Base-by-base conservation (phyloP, 495 filamentous ascomycete genomes). In the Cercophora scortea region DNA sequence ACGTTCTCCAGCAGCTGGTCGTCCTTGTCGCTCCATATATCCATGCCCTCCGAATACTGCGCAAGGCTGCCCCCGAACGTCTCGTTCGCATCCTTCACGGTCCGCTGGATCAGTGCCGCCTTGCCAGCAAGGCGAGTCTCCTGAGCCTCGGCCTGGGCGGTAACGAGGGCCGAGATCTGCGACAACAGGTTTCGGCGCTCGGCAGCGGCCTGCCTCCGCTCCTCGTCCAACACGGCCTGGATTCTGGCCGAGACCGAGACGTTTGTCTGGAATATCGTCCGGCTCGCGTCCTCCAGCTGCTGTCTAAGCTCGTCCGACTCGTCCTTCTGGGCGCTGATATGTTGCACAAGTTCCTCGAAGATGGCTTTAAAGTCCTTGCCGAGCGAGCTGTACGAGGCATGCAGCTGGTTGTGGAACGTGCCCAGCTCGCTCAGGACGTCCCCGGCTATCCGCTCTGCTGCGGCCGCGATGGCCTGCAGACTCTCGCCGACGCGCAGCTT, bases 381-480 rank as follows among this genome's bases (percentile, higher is more conserved):
- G 3, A 97, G 78, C n/a, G 79, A 80, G 57, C 83, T 86, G 69
- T 95, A 97, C 1, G 94, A 97, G 8, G 74, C 60, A 59, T 95
- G 88, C 40, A 98, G 77, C 75, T 90, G 84, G 50, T 72, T 79
- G 58, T 96, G 89, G 52, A 96, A 96, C 16, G 78, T 77, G 8
- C 82, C 75, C 36, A 97, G 76, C 65, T 97, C 92, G 47, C 79
- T 84, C 44, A 95, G 84, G n/a, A 98, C 90, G 59, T 93, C 91
- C 18, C 85, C 84, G 0, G 89, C 88, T 51, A 97, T 97, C 15
- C 83, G 81, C 64, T 88, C 87, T 7, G 93, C 92, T 10, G 91
- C 92, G 32, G 76, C 79, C 1, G 90, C 89, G 3, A 98, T 80
- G 7, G 89, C 85, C 62, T 86, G 85, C 13, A 98, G 75, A 4